These are phyloP conservation scores for Talaromyces sp. DNA, from an alignment of 2,329 filamentous ascomycete genomes.

Conservation along the genomic window DNA sequence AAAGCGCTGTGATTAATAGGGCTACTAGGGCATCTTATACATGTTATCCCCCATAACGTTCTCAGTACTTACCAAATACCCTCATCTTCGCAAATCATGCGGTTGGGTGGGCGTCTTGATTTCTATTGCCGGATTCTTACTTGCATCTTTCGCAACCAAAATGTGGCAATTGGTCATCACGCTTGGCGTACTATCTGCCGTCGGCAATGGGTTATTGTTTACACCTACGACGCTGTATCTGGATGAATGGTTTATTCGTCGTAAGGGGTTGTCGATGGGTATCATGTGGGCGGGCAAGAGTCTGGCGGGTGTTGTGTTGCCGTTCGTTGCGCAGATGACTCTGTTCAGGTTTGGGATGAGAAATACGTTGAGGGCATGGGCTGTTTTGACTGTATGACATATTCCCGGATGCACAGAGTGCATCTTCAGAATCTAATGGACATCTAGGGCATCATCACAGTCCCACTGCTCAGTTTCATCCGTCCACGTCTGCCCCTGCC, in stretches of 20 bases:
- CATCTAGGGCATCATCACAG: not conserved
- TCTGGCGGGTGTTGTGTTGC: conserved; percentile 28
- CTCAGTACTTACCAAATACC: conserved; percentile 31
- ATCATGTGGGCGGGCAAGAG: conserved; percentile 42
- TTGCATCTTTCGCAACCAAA: conserved; percentile 40
- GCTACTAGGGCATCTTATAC: not conserved
- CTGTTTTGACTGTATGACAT: conserved; percentile 24
- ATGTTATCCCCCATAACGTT: not conserved
- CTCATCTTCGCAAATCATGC: conserved; percentile 29
- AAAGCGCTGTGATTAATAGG: not conserved
- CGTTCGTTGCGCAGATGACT: conserved; percentile 4
- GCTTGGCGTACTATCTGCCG: conserved; percentile 37
- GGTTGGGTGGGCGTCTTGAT: conserved; percentile 36
- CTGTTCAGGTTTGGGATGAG: conserved; percentile 27
- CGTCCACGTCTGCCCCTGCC: not conserved
- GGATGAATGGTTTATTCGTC: conserved; percentile 51
- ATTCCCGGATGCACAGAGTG: not conserved
- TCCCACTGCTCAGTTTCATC: not conserved
- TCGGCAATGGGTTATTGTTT: conserved; percentile 49
- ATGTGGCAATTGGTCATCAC: conserved; percentile 35
- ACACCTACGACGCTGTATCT: conserved; percentile 45
- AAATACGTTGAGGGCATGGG: conserved; percentile 45
- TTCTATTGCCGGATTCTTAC: conserved; percentile 29
- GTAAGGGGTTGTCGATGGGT: conserved; percentile 51
- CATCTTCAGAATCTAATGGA: not conserved